Base-by-base conservation (phyloP, 75 land plant species). In the Selaginella moellendorffii region DNA sequence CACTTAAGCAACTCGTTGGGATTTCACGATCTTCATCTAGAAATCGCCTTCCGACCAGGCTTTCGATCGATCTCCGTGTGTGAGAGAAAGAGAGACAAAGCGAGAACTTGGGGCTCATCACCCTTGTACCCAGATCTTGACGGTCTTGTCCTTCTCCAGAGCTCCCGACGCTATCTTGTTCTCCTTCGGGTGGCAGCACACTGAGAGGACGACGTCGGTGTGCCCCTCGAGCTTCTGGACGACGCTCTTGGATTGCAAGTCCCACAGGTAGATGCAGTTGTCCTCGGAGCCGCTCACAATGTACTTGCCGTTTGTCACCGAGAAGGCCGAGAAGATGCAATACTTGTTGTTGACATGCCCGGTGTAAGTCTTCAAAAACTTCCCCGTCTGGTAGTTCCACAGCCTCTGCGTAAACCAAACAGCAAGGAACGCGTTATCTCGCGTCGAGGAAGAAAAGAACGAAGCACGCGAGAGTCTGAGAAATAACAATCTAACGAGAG, bases 251-350 rank as follows among this genome's bases (percentile, higher is more conserved):
- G 78, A 64, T 74, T 91, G 97, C 0, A 91, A 82, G 54, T 91
- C 93, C 88, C 92, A 91, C 5, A 91, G 63, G 64, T 87, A 91
- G 18, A 91, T 77, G 64, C 79, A 77, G 30, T 75, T 71, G 30
- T 91, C 97, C 63, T 87, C 97, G 5, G 97, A 91, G 17, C 97
- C 92, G 68, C 97, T 87, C 5, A 87, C 88, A 20, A 91, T 85
- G 65, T 84, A 87, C 68, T 79, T 91, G 65, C 88, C 92, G 69
- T 84, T 83, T n/a, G 88, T 91, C 29, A 87, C 81, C 23, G 93
- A 91, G 63, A 91, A 91, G 24, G 93, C 76, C 0, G 97, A 78
- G 19, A 84, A 82, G 19, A 87, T 84, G 77, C 92, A 87, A 67
- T 66, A 91, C 64, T 81, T 81, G 52, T 72, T 78, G 70, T 87